Evolutionary conservation across 2,329 filamentous ascomycete species (phyloP).

Genomic region (Paraphaeosphaeria sporulosa): DNA sequence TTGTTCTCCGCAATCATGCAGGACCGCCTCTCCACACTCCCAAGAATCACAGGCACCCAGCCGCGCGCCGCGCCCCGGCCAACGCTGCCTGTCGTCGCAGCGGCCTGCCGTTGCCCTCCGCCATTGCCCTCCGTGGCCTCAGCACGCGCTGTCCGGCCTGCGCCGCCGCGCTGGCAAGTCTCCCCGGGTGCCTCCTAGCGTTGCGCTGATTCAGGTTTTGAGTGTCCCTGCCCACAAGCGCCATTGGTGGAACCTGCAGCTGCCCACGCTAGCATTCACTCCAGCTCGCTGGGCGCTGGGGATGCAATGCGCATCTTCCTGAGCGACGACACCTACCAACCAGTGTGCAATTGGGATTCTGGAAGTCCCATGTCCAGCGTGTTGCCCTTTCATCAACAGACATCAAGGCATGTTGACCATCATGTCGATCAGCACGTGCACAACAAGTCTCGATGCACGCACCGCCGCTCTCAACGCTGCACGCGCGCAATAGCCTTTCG

Average conservation of each 20-base stretch:
- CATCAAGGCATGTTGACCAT: too few species aligned
- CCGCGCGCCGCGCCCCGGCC: background rate
- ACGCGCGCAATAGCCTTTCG: too few species aligned
- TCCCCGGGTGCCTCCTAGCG: background rate
- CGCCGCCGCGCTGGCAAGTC: background rate
- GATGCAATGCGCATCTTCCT: too few species aligned
- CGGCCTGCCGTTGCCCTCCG: background rate
- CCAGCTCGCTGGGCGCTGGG: background rate
- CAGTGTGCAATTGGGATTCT: too few species aligned
- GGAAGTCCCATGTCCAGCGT: too few species aligned
- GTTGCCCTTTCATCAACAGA: too few species aligned
- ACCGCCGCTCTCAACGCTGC: too few species aligned
- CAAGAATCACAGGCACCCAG: background rate
- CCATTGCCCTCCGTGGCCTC: background rate
- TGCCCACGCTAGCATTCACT: slow-evolving; percentile 8
- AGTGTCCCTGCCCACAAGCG: background rate
- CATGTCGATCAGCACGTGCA: too few species aligned
- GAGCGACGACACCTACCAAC: too few species aligned
- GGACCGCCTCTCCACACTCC: slow-evolving; percentile 12
- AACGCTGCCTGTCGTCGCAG: background rate
- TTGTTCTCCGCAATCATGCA: slow-evolving; percentile 11
- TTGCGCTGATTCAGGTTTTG: slow-evolving; percentile 8
- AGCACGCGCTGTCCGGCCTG: background rate
- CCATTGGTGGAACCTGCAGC: slow-evolving; percentile 10
- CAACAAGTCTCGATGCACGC: too few species aligned